Evolutionary conservation across 208 protist genomes (phyloP).

Genomic region (Sergeia podlipaevii): DNA sequence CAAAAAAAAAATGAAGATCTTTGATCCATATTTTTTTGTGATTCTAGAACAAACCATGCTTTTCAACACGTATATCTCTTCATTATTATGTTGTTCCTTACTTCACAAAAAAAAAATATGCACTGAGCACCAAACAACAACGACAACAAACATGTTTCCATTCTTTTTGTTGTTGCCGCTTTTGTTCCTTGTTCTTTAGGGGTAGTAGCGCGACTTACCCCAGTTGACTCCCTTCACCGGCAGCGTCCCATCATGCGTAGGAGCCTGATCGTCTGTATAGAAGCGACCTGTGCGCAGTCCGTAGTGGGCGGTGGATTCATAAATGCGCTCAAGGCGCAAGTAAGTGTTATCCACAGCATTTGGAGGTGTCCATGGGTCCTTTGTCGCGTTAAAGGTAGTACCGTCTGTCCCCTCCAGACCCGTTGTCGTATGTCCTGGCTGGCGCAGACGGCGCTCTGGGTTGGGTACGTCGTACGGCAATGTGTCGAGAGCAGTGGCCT

Average conservation of each 20-base stretch:
- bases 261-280: slow-evolving; percentile 71
- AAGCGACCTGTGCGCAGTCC: slow-evolving; percentile 65
- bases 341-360: slow-evolving; percentile 61
- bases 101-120: no score
- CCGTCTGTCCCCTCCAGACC: slow-evolving; percentile 39
- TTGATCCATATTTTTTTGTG: no score
- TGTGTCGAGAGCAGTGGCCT: slow-evolving; percentile 36
- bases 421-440: slow-evolving; percentile 39
- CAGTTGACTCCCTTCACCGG: slow-evolving; percentile 60
- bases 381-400: slow-evolving; percentile 52
- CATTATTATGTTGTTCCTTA: no score
- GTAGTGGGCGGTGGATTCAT: slow-evolving; percentile 82
- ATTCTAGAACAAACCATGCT: no score
- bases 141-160: no score
- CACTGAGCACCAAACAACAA: no score
- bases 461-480: slow-evolving; percentile 46
- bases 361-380: slow-evolving; percentile 49
- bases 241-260: slow-evolving; percentile 47
- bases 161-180: no score
- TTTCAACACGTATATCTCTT: no score
- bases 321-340: slow-evolving; percentile 56
- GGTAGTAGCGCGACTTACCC: slow-evolving; percentile 64
- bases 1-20: no score
- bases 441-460: slow-evolving; percentile 50
- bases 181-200: neutral